Evolutionary conservation across 163 green algal species (phyloP).

Genomic region (Chloroidium sp.): DNA sequence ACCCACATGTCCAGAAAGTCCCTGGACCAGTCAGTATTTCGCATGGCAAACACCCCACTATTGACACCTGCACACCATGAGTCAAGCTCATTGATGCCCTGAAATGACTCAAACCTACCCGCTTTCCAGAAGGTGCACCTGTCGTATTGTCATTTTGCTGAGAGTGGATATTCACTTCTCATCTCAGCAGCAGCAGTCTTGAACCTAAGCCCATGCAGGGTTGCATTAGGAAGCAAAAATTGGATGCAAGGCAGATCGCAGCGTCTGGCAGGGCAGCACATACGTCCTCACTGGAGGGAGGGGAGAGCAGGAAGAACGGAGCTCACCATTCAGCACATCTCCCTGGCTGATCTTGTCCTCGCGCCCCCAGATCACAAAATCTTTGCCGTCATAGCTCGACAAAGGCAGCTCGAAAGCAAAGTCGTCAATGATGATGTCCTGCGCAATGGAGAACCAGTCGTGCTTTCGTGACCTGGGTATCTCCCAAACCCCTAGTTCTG

Average conservation of each 20-base stretch:
- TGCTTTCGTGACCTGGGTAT: too few relatives aligned
- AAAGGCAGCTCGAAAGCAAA: conserved; percentile 9
- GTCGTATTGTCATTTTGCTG: neutral
- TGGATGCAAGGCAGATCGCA: neutral
- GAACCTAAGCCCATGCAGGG: neutral
- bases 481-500: too few relatives aligned
- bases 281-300: neutral
- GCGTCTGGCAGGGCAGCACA: neutral
- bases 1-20: conserved; percentile 4
- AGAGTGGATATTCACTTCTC: neutral
- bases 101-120: neutral
- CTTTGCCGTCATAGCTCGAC: conserved; percentile 9
- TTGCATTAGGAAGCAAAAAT: neutral
- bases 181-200: neutral
- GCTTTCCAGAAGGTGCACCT: too few relatives aligned
- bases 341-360: conserved; percentile 8
- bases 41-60: conserved; percentile 15
- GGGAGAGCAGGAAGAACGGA: neutral
- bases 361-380: conserved; percentile 15
- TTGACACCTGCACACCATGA: conserved; percentile 13
- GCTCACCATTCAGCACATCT: conserved; percentile 1
- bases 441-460: too few relatives aligned
- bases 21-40: conserved; percentile 13
- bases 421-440: conserved; percentile 15
- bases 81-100: neutral